Evolutionary conservation across 2,329 filamentous ascomycete genomes (phyloP).

Genomic region (Alternaria viburni): DNA sequence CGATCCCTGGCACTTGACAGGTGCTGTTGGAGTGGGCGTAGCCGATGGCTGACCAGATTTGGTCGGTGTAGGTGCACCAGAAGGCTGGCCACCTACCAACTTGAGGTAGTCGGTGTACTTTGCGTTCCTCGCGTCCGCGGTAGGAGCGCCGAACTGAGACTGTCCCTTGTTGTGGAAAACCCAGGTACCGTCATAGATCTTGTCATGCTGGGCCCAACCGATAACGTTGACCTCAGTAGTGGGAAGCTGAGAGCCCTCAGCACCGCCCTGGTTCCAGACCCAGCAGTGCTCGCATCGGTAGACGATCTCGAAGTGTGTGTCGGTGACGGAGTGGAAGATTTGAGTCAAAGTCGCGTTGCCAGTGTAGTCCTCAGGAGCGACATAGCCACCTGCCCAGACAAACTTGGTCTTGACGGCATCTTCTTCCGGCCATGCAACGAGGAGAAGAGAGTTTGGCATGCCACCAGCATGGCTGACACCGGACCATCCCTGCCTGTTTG

Average conservation of each 20-base stretch:
- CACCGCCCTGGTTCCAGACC: conserved; percentile 52
- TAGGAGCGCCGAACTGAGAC: conserved; percentile 59
- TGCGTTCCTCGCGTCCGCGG: conserved; percentile 54
- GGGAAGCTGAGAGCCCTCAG: conserved; percentile 48
- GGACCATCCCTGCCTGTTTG: conserved; percentile 43
- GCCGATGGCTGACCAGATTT: conserved; percentile 23
- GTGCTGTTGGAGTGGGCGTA: conserved; percentile 36
- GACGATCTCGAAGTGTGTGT: conserved; percentile 66
- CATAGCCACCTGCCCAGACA: conserved; percentile 59
- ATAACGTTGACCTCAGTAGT: conserved; percentile 51
- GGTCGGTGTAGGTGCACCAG: conserved; percentile 28
- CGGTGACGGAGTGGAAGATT: conserved; percentile 64
- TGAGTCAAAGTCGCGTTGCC: conserved; percentile 68
- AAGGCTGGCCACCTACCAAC: conserved; percentile 37
- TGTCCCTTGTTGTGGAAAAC: conserved; percentile 62
- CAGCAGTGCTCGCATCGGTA: conserved; percentile 66
- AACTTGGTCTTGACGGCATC: conserved; percentile 41
- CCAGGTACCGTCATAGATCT: conserved; percentile 50
- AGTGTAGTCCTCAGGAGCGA: conserved; percentile 63
- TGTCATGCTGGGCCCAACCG: conserved; percentile 62
- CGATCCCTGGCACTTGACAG: conserved; percentile 46
- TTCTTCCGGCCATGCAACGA: conserved; percentile 41
- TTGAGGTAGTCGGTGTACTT: conserved; percentile 51
- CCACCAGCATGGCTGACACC: conserved; percentile 46
- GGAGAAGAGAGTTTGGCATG: conserved; percentile 45